A percentile compares a stretch with the other conserved stretches of the same genome.
Evolutionary conservation across 345 rosid species (phyloP).

Genomic region (Triadica sebifera): DNA sequence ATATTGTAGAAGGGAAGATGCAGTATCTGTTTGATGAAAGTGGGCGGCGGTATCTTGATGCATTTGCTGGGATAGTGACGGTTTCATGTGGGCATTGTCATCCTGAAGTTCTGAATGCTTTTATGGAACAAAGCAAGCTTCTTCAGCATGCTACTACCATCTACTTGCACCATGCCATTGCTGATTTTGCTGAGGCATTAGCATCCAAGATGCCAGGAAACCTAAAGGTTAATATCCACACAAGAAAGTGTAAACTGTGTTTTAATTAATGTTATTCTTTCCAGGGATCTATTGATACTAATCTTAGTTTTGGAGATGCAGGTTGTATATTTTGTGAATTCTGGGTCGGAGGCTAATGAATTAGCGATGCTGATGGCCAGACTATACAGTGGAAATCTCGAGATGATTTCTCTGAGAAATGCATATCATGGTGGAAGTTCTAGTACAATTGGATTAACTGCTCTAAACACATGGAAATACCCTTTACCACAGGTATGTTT

Average conservation of each 20-base stretch:
- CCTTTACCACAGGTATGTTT: constrained; percentile 76
- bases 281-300: too few relatives aligned
- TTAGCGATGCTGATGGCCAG: constrained; percentile 95
- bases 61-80: constrained; percentile 88
- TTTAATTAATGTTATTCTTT: too few relatives aligned
- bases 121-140: constrained; percentile 71
- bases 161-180: constrained; percentile 78
- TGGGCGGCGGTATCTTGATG: constrained; percentile 77
- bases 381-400: constrained; percentile 73
- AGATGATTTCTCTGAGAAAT: constrained; percentile 87
- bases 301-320: constrained; percentile 26
- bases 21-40: constrained; percentile 85
- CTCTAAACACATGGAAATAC: constrained; percentile 91
- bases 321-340: constrained; percentile 94
- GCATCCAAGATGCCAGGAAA: constrained; percentile 92
- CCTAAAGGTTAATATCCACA: constrained; percentile 46
- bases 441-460: constrained; percentile 79
- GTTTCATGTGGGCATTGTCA: constrained; percentile 98
- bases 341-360: constrained; percentile 95
- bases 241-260: too few relatives aligned
- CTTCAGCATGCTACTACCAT: constrained; percentile 91
- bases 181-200: constrained; percentile 86
- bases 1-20: constrained; percentile 98
- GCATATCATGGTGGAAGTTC: constrained; percentile 98
- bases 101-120: constrained; percentile 69